Percentiles rank a stretch among this genome's conserved stretches.
Conservation (phyloP, 139 green algal genomes). For the Volvox reticuliferus region DNA sequence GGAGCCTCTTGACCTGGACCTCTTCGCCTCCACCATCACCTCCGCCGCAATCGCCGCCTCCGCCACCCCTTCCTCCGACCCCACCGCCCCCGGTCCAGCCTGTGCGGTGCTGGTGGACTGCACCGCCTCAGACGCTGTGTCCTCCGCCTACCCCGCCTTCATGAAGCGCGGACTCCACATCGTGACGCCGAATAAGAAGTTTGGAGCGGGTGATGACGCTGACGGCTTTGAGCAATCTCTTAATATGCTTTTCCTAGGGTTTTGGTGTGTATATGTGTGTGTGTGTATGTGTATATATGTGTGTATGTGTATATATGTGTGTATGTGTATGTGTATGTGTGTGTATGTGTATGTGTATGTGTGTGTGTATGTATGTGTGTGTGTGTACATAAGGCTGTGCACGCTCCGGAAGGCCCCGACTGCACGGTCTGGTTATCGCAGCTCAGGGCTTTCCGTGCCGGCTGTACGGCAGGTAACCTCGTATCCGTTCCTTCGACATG, state of each 20-base stretch:
- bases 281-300: no score
- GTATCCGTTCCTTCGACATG: no score
- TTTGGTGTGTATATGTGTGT: no score
- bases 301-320: no score
- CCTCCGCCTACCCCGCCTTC: conserved; percentile 76
- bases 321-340: no score
- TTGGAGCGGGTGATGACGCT: conserved; percentile 64
- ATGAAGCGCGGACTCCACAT: conserved; percentile 87
- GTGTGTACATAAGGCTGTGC: not conserved
- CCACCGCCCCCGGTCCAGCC: not conserved
- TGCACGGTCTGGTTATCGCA: no score
- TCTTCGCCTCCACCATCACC: not conserved
- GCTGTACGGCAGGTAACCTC: no score
- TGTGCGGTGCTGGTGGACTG: conserved; percentile 90
- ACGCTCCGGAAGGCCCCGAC: no score
- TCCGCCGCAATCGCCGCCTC: not conserved
- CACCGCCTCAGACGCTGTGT: conserved; percentile 82
- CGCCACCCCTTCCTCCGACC: no score
- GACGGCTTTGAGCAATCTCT: no score
- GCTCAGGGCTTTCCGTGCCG: no score
- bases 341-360: not conserved
- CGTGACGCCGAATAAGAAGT: conserved; percentile 97
- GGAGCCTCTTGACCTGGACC: conserved; percentile 16
- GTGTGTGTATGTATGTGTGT: not conserved
- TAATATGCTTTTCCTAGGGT: no score